phyloP scores from a whole-genome alignment of 129 eudicot genomes.

The Flaveria trinervia region DNA sequence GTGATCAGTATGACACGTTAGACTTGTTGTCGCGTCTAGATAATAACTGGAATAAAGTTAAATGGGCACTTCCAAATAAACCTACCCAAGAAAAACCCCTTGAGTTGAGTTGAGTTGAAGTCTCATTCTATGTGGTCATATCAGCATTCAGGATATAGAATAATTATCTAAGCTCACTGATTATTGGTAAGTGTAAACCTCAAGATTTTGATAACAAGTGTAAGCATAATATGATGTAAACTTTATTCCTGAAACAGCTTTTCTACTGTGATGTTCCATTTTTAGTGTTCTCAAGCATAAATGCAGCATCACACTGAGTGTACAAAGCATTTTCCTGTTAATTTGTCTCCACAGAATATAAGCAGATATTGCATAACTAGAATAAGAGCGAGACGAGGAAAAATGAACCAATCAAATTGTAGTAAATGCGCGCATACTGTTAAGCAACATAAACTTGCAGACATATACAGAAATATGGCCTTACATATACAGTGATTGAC shows the following conservation, averaged over 20 bases:
- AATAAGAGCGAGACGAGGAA: neutral
- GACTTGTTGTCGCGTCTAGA: neutral
- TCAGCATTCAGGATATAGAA: conserved; percentile 21
- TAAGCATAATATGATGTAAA: conserved; percentile 44
- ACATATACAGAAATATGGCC: conserved; percentile 2
- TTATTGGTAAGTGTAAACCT: conserved; percentile 15
- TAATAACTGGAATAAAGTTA: conserved; percentile 1
- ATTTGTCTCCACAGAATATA: conserved; percentile 23
- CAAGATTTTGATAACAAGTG: conserved; percentile 22
- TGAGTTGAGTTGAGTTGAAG: conserved; percentile 11
- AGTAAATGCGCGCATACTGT: neutral
- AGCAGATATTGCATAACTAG: conserved; percentile 15
- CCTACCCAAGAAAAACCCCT: conserved; percentile 30
- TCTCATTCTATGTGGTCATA: conserved; percentile 24
- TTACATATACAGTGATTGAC: neutral
- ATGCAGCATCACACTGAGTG: conserved; percentile 42
- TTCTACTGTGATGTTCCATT: conserved; percentile 24
- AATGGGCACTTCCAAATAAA: conserved; percentile 13
- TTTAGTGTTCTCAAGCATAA: conserved; percentile 37
- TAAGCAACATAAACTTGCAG: neutral
- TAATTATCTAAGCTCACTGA: conserved; percentile 12
- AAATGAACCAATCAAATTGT: neutral
- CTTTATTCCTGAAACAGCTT: conserved; percentile 38
- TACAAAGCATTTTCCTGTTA: conserved; percentile 27
- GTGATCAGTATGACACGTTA: neutral